Conservation (phyloP, 2,329 filamentous ascomycete genomes). For the Aspergillus glaucus region DNA sequence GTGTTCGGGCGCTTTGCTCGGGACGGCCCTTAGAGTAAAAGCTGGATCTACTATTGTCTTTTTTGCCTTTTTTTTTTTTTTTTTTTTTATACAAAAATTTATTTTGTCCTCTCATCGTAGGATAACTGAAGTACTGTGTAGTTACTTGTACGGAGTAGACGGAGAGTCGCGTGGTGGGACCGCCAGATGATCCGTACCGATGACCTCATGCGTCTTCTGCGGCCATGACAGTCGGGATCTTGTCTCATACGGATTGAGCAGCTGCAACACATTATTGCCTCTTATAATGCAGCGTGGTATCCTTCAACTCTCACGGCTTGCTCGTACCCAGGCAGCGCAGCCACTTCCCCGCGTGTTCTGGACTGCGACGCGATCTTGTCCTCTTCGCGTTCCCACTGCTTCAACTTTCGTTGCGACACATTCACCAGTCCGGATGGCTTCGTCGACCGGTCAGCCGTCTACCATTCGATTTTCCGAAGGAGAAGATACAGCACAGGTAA, state of each 20-base stretch:
- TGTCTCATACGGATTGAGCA: background rate
- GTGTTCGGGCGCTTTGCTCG: background rate
- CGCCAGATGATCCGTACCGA: background rate
- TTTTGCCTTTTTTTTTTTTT: no score
- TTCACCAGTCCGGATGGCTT: background rate
- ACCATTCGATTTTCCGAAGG: slow-evolving; percentile 21
- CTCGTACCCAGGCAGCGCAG: background rate
- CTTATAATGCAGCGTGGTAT: background rate
- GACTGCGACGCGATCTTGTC: background rate
- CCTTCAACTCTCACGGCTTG: background rate
- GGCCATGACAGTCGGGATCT: background rate
- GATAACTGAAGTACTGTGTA: no score
- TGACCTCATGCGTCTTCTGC: background rate
- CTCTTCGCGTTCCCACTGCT: background rate
- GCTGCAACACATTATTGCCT: background rate
- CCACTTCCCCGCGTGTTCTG: background rate
- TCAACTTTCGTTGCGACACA: background rate
- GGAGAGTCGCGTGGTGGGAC: no score
- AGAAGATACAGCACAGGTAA: slow-evolving; percentile 20
- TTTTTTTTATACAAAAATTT: no score
- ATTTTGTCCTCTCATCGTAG: no score
- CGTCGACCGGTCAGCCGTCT: background rate
- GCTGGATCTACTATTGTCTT: no score
- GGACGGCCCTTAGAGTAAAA: background rate
- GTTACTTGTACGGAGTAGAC: no score